Conservation (phyloP, 306 rosid genomes). For the Hippophae gyantsensis region DNA sequence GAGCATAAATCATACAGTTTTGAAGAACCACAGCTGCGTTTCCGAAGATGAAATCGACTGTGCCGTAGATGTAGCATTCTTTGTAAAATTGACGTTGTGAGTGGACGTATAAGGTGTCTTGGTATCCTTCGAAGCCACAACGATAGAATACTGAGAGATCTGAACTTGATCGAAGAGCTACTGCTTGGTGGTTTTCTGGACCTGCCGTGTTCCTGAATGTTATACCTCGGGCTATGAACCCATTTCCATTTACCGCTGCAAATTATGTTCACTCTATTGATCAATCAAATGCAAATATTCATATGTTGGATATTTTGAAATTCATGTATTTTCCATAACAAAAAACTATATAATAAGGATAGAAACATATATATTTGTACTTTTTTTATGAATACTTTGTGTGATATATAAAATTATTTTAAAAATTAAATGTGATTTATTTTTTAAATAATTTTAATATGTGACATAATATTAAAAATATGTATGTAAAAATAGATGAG, state of each 20-base stretch:
- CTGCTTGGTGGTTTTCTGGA: conserved; percentile 52
- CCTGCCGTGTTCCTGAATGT: conserved; percentile 51
- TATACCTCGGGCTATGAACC: conserved; percentile 45
- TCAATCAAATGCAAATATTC: too few species aligned
- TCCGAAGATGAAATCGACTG: conserved; percentile 56
- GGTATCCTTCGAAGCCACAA: conserved; percentile 49
- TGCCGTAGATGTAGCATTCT: conserved; percentile 45
- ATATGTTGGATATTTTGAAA: not conserved
- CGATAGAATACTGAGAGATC: conserved; percentile 46
- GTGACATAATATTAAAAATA: too few species aligned
- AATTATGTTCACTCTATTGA: not conserved
- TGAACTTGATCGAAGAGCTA: conserved; percentile 44
- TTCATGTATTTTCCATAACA: too few species aligned
- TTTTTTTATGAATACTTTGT: too few species aligned
- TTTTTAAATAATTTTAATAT: too few species aligned
- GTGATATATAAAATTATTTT: too few species aligned
- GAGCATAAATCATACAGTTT: conserved; percentile 37
- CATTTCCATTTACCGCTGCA: conserved; percentile 40
- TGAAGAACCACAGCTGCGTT: conserved; percentile 41
- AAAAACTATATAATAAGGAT: too few species aligned
- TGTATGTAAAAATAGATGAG: too few species aligned
- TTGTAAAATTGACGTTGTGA: conserved; percentile 51
- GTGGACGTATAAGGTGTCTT: conserved; percentile 52
- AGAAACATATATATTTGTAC: too few species aligned
- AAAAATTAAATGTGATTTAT: too few species aligned